Evolutionary conservation across 2,329 filamentous ascomycete genomes (phyloP).

Genomic region (Teratosphaeriaceae sp.): DNA sequence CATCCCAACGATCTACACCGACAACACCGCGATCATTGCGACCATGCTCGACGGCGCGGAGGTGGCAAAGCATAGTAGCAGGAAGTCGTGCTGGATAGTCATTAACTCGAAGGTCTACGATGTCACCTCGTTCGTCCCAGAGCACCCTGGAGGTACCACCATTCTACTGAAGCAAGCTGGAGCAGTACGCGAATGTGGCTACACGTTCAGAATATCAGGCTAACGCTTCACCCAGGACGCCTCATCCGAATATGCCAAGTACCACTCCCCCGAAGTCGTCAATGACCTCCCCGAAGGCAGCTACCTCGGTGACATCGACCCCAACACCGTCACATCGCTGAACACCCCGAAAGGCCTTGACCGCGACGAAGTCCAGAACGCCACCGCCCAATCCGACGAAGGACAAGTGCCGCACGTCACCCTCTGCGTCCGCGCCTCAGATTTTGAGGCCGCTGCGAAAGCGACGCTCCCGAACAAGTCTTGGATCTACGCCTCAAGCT

Average conservation of each 20-base stretch:
- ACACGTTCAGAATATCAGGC: not conserved
- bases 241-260: constrained; percentile 1
- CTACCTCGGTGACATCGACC: not conserved
- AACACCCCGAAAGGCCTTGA: not conserved
- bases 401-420: not conserved
- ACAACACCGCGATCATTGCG: no score
- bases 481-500: constrained; percentile 1
- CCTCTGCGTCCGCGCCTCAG: constrained; percentile 1
- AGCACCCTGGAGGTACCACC: constrained; percentile 68
- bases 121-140: constrained; percentile 80
- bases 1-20: no score
- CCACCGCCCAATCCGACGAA: not conserved
- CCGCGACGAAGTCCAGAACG: not conserved
- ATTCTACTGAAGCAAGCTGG: constrained; percentile 45
- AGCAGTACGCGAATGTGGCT: constrained; percentile 25
- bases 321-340: not conserved
- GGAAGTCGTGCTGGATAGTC: constrained; percentile 83
- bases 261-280: not conserved
- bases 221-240: not conserved
- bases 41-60: constrained; percentile 25
- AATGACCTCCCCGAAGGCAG: not conserved
- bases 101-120: constrained; percentile 86
- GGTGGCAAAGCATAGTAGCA: constrained; percentile 72
- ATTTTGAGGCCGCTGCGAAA: constrained; percentile 1
- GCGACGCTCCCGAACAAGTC: not conserved